Evolutionary conservation across 148 eudicot species (phyloP).

Genomic region (Diospyros kaki): DNA sequence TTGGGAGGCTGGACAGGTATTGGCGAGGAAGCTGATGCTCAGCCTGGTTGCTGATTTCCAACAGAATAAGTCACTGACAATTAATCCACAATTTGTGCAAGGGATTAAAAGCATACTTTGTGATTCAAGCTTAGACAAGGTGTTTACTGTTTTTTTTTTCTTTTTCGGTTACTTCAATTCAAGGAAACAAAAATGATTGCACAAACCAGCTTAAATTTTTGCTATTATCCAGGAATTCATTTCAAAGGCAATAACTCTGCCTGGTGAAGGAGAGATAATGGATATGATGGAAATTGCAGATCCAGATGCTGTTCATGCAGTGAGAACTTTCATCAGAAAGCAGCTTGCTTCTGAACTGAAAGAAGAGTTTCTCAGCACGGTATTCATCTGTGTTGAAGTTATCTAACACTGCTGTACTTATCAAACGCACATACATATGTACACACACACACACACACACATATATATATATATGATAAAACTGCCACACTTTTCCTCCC

Average conservation of each 20-base stretch:
- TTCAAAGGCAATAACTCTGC: conserved; percentile 82
- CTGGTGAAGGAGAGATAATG: conserved; percentile 94
- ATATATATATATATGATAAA: background rate
- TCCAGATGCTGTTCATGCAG: conserved; percentile 97
- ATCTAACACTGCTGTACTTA: background rate
- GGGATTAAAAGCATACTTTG: conserved; percentile 72
- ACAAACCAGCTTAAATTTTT: background rate
- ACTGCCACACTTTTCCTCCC: background rate
- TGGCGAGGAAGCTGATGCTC: conserved; percentile 91
- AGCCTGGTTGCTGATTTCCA: conserved; percentile 79
- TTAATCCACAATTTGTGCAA: conserved; percentile 68
- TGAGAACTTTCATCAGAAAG: conserved; percentile 71
- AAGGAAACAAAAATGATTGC: background rate
- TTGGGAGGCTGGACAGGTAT: conserved; percentile 95
- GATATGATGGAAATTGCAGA: conserved; percentile 97
- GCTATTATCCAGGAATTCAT: conserved; percentile 61
- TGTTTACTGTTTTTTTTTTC: conserved; percentile 14
- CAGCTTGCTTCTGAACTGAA: conserved; percentile 84
- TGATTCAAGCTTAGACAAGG: conserved; percentile 81
- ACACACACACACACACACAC: too few species aligned
- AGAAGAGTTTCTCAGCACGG: conserved; percentile 57
- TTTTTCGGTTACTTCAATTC: background rate
- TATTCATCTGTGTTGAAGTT: conserved; percentile 21
- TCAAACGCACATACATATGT: too few species aligned
- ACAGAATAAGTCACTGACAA: conserved; percentile 61